These are phyloP conservation scores for Suillus lakei DNA, from an alignment of 768 basidiomycete genomes.

Conservation along the genomic window DNA sequence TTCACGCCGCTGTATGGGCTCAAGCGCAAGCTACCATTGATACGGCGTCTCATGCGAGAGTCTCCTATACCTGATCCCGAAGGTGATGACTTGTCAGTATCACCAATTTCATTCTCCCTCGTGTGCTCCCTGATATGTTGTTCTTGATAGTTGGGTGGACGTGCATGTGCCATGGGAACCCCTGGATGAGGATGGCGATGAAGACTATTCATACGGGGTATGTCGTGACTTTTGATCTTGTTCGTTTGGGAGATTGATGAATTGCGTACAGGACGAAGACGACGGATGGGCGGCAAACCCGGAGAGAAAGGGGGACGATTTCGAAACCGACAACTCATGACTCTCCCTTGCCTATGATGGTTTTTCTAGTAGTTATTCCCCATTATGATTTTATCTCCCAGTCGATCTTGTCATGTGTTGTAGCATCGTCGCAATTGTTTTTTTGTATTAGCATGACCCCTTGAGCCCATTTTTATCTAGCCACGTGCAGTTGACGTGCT, in stretches of 20 bases:
- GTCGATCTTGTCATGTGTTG: neutral
- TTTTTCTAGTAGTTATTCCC: neutral
- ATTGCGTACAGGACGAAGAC: neutral
- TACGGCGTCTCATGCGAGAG: constrained; percentile 10
- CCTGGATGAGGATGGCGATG: constrained; percentile 22
- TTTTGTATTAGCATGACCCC: neutral
- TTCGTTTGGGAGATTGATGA: neutral
- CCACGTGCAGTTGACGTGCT: neutral
- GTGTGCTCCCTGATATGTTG: neutral
- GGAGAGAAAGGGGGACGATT: neutral
- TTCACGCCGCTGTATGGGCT: constrained; percentile 20
- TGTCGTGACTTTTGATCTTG: neutral
- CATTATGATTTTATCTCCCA: neutral
- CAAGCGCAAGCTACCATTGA: constrained; percentile 7
- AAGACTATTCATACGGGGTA: constrained; percentile 6
- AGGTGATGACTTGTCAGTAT: constrained; percentile 17
- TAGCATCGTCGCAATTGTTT: neutral
- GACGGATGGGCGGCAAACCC: neutral
- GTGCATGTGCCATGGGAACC: constrained; percentile 25
- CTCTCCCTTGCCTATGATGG: neutral
- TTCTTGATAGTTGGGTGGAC: constrained; percentile 19
- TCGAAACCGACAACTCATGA: neutral
- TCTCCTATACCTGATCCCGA: neutral
- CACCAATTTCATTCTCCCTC: neutral
- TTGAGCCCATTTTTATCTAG: neutral